Conservation (phyloP, 1,284 basidiomycete genomes). For the Ustilago bromivora region DNA sequence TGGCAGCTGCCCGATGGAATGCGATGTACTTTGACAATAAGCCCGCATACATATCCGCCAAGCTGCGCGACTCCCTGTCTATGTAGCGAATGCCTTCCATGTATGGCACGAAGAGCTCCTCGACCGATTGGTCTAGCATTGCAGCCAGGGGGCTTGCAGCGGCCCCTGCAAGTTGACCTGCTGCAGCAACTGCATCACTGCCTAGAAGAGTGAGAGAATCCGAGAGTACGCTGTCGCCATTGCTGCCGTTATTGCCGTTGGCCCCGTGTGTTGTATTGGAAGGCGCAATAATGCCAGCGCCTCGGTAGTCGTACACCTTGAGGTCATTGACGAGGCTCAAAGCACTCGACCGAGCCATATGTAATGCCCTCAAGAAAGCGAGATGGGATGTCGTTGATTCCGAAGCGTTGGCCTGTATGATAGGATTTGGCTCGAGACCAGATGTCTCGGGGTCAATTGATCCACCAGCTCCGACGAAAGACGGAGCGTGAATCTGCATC, state of each 20-base stretch:
- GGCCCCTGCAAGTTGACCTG: conserved; percentile 49
- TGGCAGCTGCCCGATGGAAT: conserved; percentile 76
- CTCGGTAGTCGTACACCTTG: conserved; percentile 85
- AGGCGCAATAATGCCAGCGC: conserved; percentile 55
- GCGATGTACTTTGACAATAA: conserved; percentile 83
- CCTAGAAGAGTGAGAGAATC: conserved; percentile 37
- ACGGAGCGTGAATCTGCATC: conserved; percentile 48
- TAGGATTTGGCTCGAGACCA: conserved; percentile 30
- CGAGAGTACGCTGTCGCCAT: conserved; percentile 13
- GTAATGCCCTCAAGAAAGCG: conserved; percentile 89
- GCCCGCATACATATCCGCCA: conserved; percentile 84
- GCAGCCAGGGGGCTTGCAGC: conserved; percentile 69
- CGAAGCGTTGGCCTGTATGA: not conserved
- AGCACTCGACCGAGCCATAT: conserved; percentile 85
- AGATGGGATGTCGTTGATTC: conserved; percentile 71
- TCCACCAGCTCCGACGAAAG: conserved; percentile 41
- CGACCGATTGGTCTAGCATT: conserved; percentile 94
- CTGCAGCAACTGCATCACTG: conserved; percentile 35
- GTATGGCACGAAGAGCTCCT: conserved; percentile 95
- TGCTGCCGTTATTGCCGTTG: not conserved
- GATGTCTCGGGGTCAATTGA: conserved; percentile 35
- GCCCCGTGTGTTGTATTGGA: conserved; percentile 23
- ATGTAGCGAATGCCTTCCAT: conserved; percentile 88
- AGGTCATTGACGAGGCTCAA: conserved; percentile 88
- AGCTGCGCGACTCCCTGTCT: conserved; percentile 88